These are phyloP conservation scores for Fusarium ambrosium DNA, from an alignment of 2,329 filamentous ascomycete species.

Conservation along the genomic window DNA sequence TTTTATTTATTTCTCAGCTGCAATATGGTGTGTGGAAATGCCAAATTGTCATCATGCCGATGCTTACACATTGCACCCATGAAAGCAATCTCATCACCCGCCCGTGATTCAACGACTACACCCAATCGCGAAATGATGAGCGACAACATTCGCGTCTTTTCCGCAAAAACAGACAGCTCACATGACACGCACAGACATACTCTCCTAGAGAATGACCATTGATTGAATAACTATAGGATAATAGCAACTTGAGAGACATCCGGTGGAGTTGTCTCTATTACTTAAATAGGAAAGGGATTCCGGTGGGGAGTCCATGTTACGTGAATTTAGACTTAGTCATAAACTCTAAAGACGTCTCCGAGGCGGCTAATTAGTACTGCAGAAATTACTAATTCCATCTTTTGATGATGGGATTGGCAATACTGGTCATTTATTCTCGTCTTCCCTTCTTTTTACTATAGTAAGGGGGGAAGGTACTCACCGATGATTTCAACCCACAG, in stretches of 20 bases:
- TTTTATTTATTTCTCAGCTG: neutral
- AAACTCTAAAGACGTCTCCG: too few species aligned
- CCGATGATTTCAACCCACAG: neutral
- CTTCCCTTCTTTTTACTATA: neutral
- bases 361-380: conserved; percentile 19
- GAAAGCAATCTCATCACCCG: neutral
- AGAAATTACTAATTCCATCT: conserved; percentile 12
- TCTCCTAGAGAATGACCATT: neutral
- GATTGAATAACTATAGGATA: conserved; percentile 5
- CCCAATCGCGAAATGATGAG: neutral
- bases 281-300: conserved; percentile 3
- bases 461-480: neutral
- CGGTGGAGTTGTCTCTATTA: neutral
- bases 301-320: conserved; percentile 4
- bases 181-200: neutral
- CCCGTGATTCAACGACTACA: neutral
- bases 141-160: neutral
- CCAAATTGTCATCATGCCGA: neutral
- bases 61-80: neutral
- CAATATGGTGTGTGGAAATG: neutral
- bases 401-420: neutral
- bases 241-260: neutral
- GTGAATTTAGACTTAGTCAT: conserved; percentile 30
- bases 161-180: neutral
- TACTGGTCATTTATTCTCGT: accelerated